Conservation (phyloP, 2,329 filamentous ascomycete genomes). For the Neofusicoccum kwambonambiense region DNA sequence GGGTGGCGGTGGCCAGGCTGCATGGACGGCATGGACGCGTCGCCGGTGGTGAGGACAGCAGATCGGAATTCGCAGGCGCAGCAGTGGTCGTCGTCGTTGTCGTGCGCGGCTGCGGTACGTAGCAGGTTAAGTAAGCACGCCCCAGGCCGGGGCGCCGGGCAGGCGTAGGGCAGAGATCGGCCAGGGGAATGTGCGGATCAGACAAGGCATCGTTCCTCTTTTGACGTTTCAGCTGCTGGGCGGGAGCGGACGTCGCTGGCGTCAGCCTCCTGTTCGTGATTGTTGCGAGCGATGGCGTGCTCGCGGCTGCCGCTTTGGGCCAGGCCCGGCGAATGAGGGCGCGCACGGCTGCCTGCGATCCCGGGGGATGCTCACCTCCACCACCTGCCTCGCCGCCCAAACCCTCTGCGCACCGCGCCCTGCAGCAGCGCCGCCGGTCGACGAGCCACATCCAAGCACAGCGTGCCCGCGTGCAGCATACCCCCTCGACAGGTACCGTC, state of each 20-base stretch:
- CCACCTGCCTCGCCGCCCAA: background rate
- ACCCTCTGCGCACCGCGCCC: background rate
- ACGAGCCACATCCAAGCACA: background rate
- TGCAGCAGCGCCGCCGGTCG: background rate
- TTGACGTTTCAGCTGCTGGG: background rate
- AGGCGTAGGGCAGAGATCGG: constrained; percentile 11
- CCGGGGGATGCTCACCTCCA: background rate
- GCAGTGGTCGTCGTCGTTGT: background rate
- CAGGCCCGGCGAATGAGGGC: background rate
- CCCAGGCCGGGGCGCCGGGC: background rate
- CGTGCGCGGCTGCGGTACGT: constrained; percentile 10
- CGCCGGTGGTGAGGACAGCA: background rate
- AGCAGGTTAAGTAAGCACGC: background rate
- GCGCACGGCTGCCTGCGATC: background rate
- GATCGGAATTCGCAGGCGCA: constrained; percentile 7
- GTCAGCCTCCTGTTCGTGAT: constrained; percentile 7
- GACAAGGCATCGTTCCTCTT: background rate
- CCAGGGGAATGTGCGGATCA: constrained; percentile 6
- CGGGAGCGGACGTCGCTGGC: background rate
- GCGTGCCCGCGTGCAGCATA: background rate
- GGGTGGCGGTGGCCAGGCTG: background rate
- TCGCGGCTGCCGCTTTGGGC: constrained; percentile 4
- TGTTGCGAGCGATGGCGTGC: constrained; percentile 7
- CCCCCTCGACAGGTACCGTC: background rate
- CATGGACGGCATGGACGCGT: background rate